phyloP scores from a whole-genome alignment of 2,329 filamentous ascomycete genomes.

The Aspergillus sp. region DNA sequence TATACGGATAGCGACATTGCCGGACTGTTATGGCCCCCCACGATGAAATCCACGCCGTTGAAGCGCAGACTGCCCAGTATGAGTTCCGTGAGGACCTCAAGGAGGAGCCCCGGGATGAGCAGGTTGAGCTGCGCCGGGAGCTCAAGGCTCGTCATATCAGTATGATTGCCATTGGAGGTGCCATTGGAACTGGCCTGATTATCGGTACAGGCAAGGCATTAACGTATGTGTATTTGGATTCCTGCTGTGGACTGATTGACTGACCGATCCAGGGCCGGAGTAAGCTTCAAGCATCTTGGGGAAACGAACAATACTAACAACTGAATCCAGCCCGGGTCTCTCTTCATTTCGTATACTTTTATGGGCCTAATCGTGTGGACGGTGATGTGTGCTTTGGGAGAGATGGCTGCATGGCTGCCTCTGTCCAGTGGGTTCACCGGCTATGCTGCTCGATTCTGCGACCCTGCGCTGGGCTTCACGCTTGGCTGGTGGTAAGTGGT shows the following conservation, averaged over 20 bases:
- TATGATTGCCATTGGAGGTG: constrained; percentile 46
- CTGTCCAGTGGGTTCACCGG: constrained; percentile 76
- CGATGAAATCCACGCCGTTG: not conserved
- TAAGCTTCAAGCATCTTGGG: not conserved
- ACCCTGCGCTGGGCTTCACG: constrained; percentile 77
- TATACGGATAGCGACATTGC: not conserved
- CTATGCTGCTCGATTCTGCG: constrained; percentile 75
- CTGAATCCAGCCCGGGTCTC: constrained; percentile 34
- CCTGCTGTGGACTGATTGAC: constrained; percentile 31
- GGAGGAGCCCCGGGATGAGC: constrained; percentile 22
- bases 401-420: constrained; percentile 83
- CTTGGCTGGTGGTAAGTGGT: constrained; percentile 65
- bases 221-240: constrained; percentile 31
- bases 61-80: not conserved
- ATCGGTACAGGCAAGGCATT: constrained; percentile 40
- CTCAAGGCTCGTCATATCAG: constrained; percentile 41
- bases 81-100: not conserved
- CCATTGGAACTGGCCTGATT: constrained; percentile 44
- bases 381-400: constrained; percentile 77
- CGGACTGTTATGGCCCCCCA: not conserved
- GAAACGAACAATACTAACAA: not conserved
- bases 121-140: constrained; percentile 38
- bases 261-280: not conserved
- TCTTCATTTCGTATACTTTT: constrained; percentile 44
- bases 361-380: constrained; percentile 65